Base-by-base conservation (phyloP, 768 basidiomycete species). In the Mycena vitilis region DNA sequence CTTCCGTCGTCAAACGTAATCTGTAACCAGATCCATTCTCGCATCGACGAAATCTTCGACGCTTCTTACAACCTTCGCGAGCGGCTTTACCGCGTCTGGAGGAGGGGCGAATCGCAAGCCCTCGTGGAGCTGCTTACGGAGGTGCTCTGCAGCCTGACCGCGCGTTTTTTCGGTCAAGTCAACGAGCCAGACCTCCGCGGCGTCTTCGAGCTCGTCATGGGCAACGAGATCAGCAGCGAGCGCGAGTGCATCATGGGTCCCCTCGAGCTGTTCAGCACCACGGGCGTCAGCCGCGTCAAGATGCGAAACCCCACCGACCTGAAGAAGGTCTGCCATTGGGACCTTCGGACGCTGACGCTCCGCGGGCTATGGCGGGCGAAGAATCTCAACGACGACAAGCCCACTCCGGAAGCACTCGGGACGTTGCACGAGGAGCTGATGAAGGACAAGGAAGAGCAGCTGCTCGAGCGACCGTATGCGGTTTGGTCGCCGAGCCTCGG, bases 131-230 rank as follows among this genome's bases (percentile, higher is more conserved):
- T 60, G 22, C 30, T 64, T 3, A 47, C 63, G 30, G 23, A 37
- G 9, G 44, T 69, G 3, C 53, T 69, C 0, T 22, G 63, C 11
- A 49, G 53, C 44, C 56, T 47, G 22, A 47, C 25, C n/a, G 60
- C n/a, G 42, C 20, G 23, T 16, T 55, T 18, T 13, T 34, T 54
- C 10, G 16, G 22, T 47, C n/a, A 22, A 51, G 36, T n/a, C 15
- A n/a, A 20, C n/a, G 61, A 63, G 48, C 66, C 66, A 20, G 48
- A 56, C 44, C 9, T 63, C 18, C 56, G 25, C 25, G 67, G 67
- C 18, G 18, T 68, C 6, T 38, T 63, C n/a, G 67, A 68, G 47
- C 56, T 68, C 37, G 25, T 58, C 18, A 23, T 68, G 44, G 60
- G 66, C 37, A 60, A 62, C 16, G 6, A 4, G 13, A 22, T 16